These are phyloP conservation scores for Scenedesmus sp. DNA, from an alignment of 163 green algal species.

Conservation along the genomic window DNA sequence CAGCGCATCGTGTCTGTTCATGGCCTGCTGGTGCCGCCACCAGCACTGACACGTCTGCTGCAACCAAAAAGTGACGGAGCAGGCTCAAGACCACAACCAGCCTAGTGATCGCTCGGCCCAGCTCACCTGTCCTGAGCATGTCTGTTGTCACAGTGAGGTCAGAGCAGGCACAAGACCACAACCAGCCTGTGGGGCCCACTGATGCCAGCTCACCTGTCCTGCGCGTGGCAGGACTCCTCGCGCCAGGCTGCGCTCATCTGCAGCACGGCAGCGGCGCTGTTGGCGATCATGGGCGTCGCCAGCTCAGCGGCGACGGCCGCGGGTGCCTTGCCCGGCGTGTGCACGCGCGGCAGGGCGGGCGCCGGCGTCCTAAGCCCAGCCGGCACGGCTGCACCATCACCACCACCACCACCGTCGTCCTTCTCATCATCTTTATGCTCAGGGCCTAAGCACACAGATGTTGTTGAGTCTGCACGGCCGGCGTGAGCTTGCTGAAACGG, in stretches of 20 bases:
- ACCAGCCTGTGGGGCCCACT: neutral
- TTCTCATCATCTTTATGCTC: neutral
- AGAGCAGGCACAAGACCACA: too few species aligned
- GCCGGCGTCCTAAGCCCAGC: neutral
- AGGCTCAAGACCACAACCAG: too few species aligned
- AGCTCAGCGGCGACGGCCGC: constrained; percentile 25
- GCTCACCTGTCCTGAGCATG: too few species aligned
- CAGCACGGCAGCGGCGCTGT: constrained; percentile 39
- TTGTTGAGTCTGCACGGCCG: neutral
- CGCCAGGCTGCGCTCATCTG: constrained; percentile 41
- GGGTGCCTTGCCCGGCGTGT: constrained; percentile 38
- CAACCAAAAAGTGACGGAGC: too few species aligned
- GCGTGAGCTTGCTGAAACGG: neutral
- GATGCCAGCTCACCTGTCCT: constrained; percentile 1
- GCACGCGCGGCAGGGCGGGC: constrained; percentile 27
- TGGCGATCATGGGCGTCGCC: constrained; percentile 42
- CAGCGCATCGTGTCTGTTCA: too few species aligned
- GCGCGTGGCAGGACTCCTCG: neutral
- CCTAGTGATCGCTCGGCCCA: too few species aligned
- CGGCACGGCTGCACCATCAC: neutral
- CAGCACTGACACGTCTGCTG: too few species aligned
- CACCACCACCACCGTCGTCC: neutral
- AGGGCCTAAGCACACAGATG: neutral
- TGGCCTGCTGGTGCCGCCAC: too few species aligned
- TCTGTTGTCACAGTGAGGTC: too few species aligned